phyloP scores from a whole-genome alignment of 208 protist species.

The Leishmania major region DNA sequence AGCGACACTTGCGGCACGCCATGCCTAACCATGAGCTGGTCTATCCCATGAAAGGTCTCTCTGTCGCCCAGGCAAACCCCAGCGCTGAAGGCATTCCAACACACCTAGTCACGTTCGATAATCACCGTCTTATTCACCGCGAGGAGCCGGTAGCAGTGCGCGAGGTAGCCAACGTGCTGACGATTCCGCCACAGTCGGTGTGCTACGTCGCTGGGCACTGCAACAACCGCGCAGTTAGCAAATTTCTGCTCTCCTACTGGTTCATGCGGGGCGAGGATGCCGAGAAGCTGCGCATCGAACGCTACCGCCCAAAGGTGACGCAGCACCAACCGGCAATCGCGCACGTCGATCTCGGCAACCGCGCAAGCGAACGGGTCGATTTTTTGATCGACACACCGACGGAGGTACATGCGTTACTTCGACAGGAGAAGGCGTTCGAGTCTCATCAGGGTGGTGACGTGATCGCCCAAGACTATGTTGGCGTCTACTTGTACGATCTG shows the following conservation, averaged over 20 bases:
- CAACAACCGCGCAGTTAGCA: conserved; percentile 42
- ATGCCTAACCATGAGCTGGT: conserved; percentile 29
- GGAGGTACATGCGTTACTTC: conserved; percentile 57
- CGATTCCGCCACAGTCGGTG: conserved; percentile 51
- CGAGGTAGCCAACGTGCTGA: conserved; percentile 50
- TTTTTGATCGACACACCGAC: conserved; percentile 61
- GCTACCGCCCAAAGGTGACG: conserved; percentile 41
- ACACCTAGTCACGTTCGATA: conserved; percentile 66
- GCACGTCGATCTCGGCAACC: conserved; percentile 38
- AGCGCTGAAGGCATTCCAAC: conserved; percentile 30
- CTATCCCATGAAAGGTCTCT: conserved; percentile 48
- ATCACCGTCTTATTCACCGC: conserved; percentile 52
- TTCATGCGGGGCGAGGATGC: conserved; percentile 30
- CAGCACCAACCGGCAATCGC: conserved; percentile 44
- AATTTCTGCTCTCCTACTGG: conserved; percentile 76
- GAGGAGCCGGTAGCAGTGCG: conserved; percentile 41
- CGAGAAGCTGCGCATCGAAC: conserved; percentile 29
- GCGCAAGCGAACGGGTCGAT: conserved; percentile 54
- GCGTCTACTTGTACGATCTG: conserved; percentile 59
- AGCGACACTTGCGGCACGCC: conserved; percentile 50
- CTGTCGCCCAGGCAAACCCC: conserved; percentile 32
- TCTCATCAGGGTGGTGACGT: conserved; percentile 30
- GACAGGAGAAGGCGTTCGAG: conserved; percentile 40
- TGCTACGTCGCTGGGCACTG: conserved; percentile 57
- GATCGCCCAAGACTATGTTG: conserved; percentile 57